Evolutionary conservation across 441 rosid species (phyloP).

Genomic region (Iberis amara): DNA sequence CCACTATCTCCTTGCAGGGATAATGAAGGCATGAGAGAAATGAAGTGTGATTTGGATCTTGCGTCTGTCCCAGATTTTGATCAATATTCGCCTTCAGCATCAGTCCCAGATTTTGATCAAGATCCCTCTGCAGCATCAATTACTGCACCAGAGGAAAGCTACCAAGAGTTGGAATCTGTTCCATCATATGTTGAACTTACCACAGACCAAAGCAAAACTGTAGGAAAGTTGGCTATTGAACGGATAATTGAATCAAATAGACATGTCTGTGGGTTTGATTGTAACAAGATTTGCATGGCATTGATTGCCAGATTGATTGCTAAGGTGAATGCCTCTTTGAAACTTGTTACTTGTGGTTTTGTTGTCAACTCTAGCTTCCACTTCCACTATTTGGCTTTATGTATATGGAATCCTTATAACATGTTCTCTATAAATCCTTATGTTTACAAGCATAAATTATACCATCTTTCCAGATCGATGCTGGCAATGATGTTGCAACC

Average conservation of each 20-base stretch:
- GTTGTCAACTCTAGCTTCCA: conserved; percentile 11
- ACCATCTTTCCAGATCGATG: conserved; percentile 59
- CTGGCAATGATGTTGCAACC: conserved; percentile 60
- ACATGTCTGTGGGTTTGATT: conserved; percentile 51
- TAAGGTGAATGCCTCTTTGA: conserved; percentile 49
- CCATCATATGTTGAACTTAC: conserved; percentile 73
- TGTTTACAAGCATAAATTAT: conserved; percentile 8
- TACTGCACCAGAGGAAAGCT: conserved; percentile 55
- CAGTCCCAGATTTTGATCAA: conserved; percentile 51
- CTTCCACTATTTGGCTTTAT: conserved; percentile 16
- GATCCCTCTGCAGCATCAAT: conserved; percentile 42
- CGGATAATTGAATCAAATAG: conserved; percentile 70
- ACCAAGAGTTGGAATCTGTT: conserved; percentile 61
- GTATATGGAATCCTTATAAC: conserved; percentile 12
- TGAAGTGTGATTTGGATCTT: conserved; percentile 36
- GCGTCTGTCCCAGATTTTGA: conserved; percentile 47
- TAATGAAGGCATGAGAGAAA: conserved; percentile 44
- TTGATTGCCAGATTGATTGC: conserved; percentile 87
- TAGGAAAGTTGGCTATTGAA: conserved; percentile 62
- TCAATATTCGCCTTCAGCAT: conserved; percentile 31
- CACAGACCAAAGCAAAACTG: conserved; percentile 49
- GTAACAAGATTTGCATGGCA: conserved; percentile 52
- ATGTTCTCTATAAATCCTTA: conserved; percentile 1
- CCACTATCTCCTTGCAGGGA: conserved; percentile 42
- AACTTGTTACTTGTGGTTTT: conserved; percentile 21